Evolutionary conservation across 192 early-diverging fungal genomes (phyloP), one percentile per base, ranked within the genome.

Genomic region (Gigaspora rosea): DNA sequence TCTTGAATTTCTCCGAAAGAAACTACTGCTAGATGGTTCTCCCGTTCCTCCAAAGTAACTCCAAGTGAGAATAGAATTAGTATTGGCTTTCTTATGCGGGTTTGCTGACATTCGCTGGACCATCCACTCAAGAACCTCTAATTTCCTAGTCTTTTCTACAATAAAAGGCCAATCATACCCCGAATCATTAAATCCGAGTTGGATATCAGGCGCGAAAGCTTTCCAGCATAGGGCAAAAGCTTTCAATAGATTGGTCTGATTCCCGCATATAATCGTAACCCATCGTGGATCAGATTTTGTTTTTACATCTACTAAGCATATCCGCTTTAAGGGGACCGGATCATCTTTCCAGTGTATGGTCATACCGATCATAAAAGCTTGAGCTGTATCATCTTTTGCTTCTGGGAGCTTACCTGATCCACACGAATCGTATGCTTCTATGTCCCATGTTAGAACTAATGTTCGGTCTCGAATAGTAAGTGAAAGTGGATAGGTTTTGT

Each of bases 361-460:
- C 46, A 68, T 68, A 68, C 47, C 2, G 16, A 68, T 68, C 47
- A 68, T 68, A 47, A 68, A 68, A 4, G 46, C 27, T 3, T 4
- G 1, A 16, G 7, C 66, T 22, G 7, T 36, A 13, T n/a, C 5
- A 48, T 69, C 1, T 68, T 36, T 48, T 46, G 66, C 35, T 9
- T 35, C 4, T 4, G 66, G 47, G 3, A 68, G 1, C 12, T 68
- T 8, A 46, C 27, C 66, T 46, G 41, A 47, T 68, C 12, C 12
- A 10, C 66, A 22, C 3, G 9, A 27, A 4, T 3, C 46, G 12
- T 68, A 32, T 15, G 47, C 46, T 68, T 68, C 66, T 47, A 68
- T 68, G 46, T 68, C 47, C 66, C 66, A 68, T 68, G 66, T 68
- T n/a, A n/a, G n/a, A n/a, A n/a, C n/a, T n/a, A n/a, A n/a, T n/a